Evolutionary conservation across 805 yeast species (phyloP), one percentile per base, ranked within the genome.

Genomic region (Teunomyces stri): DNA sequence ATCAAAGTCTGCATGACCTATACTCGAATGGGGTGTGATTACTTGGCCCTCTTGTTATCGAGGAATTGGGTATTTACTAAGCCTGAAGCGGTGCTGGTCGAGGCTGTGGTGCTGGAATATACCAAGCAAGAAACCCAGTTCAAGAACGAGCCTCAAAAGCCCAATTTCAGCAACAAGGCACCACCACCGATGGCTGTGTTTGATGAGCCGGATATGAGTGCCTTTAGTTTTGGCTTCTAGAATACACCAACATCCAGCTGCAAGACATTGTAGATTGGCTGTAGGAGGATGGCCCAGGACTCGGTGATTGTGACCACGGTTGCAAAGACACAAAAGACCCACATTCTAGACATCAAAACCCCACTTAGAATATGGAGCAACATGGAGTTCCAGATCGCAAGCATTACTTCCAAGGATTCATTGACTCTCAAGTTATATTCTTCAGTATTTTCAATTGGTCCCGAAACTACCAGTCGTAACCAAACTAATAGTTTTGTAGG

Each of bases 21-120:
- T 58, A 75, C 81, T 12, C 73, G 95, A 48, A 89, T 91, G 96
- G 98, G 98, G 0, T 91, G 98, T 66, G 96, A 91, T 57, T 79
- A 82, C 50, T 63, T 92, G 36, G 82, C 90, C 0, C 59, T 87
- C 20, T 75, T 81, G 44, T 62, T 90, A 40, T 70, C 85, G 1
- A 72, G 71, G 42, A 80, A 79, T 50, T 91, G 97, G 97, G 67
- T 68, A 27, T 90, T 89, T 58, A 46, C 54, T 34, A 51, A 54
- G 33, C 51, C 43, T 22, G 57, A 52, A 46, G 38, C 22, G 11
- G 22, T 6, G 7, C 21, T 25, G 27, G 27, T 25, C 7, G 27
- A 25, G 27, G 27, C 11, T 3, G 9, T 21, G 34, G 34, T 31
- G 9, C 16, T 10, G 4, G 16, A 6, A 30, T 11, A n/a, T 13